phyloP scores from a whole-genome alignment of 139 green algal genomes.

The Chloropicon primus region DNA sequence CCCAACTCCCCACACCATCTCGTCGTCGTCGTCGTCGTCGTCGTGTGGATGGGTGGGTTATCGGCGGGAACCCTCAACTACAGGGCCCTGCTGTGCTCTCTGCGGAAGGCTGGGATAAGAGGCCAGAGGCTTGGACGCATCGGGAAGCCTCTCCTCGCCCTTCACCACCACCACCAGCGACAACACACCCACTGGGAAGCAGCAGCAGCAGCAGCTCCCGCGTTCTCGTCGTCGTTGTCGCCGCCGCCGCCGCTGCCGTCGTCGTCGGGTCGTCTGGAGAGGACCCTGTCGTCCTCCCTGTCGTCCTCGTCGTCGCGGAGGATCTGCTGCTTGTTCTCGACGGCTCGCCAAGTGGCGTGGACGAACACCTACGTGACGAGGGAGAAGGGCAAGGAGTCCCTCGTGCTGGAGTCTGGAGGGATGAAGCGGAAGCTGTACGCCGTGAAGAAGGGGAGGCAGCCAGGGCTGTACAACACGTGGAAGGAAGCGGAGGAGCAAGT shows the following conservation, averaged over 20 bases:
- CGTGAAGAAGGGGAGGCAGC: background rate
- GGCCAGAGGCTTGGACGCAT: background rate
- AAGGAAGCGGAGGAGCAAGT: constrained; percentile 1
- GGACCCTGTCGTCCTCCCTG: too few species aligned
- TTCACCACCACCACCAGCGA: too few species aligned
- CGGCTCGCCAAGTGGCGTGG: background rate
- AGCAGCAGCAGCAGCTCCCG: too few species aligned
- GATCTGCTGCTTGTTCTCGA: background rate
- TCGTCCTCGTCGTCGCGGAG: too few species aligned
- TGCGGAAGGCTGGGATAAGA: background rate
- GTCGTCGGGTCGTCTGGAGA: too few species aligned
- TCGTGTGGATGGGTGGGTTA: background rate
- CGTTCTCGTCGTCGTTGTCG: too few species aligned
- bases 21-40: too few species aligned
- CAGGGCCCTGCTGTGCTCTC: background rate
- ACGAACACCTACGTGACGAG: background rate
- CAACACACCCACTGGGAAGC: too few species aligned
- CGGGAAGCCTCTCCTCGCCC: background rate
- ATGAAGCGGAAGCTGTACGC: constrained; percentile 5
- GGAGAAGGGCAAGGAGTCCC: background rate
- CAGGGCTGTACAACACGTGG: constrained; percentile 1
- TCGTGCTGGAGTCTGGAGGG: background rate
- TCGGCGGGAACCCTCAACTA: background rate
- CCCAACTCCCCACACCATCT: too few species aligned
- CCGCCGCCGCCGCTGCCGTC: too few species aligned